Percentiles rank a stretch among this genome's conserved stretches.
Conservation (phyloP, 306 rosid genomes). For the Lathyrus tuberosus region DNA sequence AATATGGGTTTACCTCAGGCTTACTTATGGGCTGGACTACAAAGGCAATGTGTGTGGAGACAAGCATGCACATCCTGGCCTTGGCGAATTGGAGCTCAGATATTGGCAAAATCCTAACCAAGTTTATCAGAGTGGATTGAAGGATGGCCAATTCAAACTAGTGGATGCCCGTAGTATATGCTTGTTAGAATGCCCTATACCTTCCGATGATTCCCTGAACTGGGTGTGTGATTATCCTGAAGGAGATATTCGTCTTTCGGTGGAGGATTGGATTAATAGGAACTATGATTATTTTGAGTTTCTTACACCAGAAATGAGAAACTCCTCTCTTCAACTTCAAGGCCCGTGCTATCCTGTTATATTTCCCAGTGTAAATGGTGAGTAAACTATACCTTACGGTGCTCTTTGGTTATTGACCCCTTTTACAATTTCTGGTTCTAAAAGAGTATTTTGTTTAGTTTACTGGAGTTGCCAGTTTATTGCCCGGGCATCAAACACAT, state of each 20-base stretch:
- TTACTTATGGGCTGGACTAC: slow-evolving; percentile 92
- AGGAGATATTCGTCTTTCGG: slow-evolving; percentile 73
- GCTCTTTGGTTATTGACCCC: neutral
- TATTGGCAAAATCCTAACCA: slow-evolving; percentile 96
- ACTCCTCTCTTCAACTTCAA: slow-evolving; percentile 91
- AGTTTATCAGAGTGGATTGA: slow-evolving; percentile 87
- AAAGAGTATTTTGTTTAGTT: slow-evolving; percentile 49
- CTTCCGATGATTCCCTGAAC: slow-evolving; percentile 75
- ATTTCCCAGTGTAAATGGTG: slow-evolving; percentile 95
- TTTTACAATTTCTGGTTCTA: neutral
- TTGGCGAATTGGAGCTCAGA: slow-evolving; percentile 71
- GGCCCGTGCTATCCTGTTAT: slow-evolving; percentile 99
- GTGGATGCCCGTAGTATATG: slow-evolving; percentile 83
- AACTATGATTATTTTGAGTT: slow-evolving; percentile 87
- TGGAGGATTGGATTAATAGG: slow-evolving; percentile 71
- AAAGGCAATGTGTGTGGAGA: slow-evolving; percentile 95
- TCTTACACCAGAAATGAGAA: slow-evolving; percentile 92
- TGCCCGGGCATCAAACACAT: slow-evolving; percentile 80
- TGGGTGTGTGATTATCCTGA: slow-evolving; percentile 99
- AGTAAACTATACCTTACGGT: slow-evolving; percentile 33
- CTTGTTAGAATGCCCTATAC: slow-evolving; percentile 79
- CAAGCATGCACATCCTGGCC: slow-evolving; percentile 66
- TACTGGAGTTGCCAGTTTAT: slow-evolving; percentile 97
- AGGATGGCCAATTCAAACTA: slow-evolving; percentile 66
- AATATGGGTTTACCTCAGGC: slow-evolving; percentile 57